phyloP scores from a whole-genome alignment of 1,139 yeast species.

The Suhomyces taliae region DNA sequence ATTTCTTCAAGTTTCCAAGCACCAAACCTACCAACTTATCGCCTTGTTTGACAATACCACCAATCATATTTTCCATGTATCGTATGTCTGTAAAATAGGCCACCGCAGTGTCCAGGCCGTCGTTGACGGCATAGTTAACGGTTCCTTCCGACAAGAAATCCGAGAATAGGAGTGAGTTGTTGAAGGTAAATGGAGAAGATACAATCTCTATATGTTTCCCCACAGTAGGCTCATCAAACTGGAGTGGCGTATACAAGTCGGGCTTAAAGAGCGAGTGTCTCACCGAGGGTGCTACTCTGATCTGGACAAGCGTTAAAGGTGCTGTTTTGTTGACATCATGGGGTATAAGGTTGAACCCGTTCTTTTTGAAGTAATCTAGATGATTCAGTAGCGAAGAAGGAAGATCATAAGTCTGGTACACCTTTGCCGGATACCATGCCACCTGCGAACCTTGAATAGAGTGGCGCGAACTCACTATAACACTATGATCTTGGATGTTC shows the following conservation, averaged over 20 bases:
- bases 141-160: constrained; percentile 48
- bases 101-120: neutral
- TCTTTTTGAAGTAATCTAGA: constrained; percentile 19
- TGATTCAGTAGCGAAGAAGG: constrained; percentile 3
- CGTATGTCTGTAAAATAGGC: constrained; percentile 52
- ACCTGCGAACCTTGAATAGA: constrained; percentile 15
- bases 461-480: constrained; percentile 20
- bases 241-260: neutral
- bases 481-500: constrained; percentile 14
- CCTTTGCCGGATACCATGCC: constrained; percentile 23
- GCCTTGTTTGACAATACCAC: constrained; percentile 43
- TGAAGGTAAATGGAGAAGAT: constrained; percentile 57
- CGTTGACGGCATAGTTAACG: constrained; percentile 30
- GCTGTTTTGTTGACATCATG: constrained; percentile 17
- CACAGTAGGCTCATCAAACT: neutral
- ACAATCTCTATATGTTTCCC: constrained; percentile 25
- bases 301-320: neutral
- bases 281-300: neutral
- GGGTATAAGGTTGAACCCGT: constrained; percentile 33
- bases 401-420: constrained; percentile 6
- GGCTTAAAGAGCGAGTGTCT: constrained; percentile 22
- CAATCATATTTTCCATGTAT: constrained; percentile 66
- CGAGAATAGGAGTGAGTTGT: constrained; percentile 57
- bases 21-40: constrained; percentile 46
- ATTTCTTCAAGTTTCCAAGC: constrained; percentile 49